These are phyloP conservation scores for Biscogniauxia marginata DNA, from an alignment of 2,329 filamentous ascomycete genomes.

Conservation along the genomic window DNA sequence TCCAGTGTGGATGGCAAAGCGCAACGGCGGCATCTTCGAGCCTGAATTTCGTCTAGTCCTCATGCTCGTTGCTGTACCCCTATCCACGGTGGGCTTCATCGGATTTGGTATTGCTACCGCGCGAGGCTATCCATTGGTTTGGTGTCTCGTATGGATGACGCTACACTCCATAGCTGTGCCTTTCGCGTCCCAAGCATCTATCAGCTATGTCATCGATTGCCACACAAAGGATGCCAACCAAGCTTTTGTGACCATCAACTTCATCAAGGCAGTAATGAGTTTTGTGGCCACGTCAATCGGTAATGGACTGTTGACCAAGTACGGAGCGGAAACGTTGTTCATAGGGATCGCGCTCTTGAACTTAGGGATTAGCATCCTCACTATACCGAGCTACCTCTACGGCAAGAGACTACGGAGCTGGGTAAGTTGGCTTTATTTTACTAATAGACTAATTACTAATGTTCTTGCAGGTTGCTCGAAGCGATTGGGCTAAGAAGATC, in stretches of 20 bases:
- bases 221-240: conserved; percentile 26
- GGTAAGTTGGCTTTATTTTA: conserved; percentile 7
- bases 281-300: conserved; percentile 21
- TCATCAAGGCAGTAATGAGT: conserved; percentile 23
- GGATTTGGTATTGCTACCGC: conserved; percentile 19
- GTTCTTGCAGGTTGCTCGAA: conserved; percentile 15
- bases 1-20: conserved; percentile 24
- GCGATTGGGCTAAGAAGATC: conserved; percentile 24
- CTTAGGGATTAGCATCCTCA: conserved; percentile 21
- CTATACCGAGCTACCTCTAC: conserved; percentile 26
- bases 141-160: conserved; percentile 26
- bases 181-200: conserved; percentile 23
- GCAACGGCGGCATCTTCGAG: conserved; percentile 23
- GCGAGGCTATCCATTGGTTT: conserved; percentile 13
- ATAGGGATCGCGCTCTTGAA: conserved; percentile 23
- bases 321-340: conserved; percentile 16
- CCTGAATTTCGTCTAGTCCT: conserved; percentile 26
- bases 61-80: conserved; percentile 20
- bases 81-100: conserved; percentile 23
- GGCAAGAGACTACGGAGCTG: conserved; percentile 24
- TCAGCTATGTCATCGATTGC: conserved; percentile 27
- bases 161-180: conserved; percentile 25
- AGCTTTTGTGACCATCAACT: conserved; percentile 27
- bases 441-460: not conserved
- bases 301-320: conserved; percentile 19